phyloP scores from a whole-genome alignment of 768 basidiomycete species.

The Leccinellum luteum region DNA sequence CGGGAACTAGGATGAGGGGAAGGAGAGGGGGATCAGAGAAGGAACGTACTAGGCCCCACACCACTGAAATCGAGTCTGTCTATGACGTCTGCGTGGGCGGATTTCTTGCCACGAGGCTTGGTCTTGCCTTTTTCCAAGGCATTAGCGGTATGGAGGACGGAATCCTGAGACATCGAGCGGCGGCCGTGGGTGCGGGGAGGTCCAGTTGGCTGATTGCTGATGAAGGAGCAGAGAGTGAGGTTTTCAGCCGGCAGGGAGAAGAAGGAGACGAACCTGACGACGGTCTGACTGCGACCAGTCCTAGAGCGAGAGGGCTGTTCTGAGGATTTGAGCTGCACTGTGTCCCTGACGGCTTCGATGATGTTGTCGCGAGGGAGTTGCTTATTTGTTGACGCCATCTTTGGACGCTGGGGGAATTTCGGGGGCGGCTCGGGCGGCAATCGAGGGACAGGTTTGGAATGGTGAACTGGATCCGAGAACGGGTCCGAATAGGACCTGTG shows the following conservation, averaged over 20 bases:
- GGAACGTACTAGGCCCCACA: constrained; percentile 73
- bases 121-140: constrained; percentile 44
- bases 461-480: constrained; percentile 42
- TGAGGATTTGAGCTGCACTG: constrained; percentile 52
- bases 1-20: constrained; percentile 3
- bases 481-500: constrained; percentile 52
- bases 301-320: constrained; percentile 45
- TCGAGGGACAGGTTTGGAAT: constrained; percentile 38
- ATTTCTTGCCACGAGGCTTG: constrained; percentile 63
- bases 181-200: constrained; percentile 32
- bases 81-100: constrained; percentile 84
- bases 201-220: constrained; percentile 23
- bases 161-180: constrained; percentile 52
- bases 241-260: neutral
- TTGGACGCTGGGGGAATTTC: constrained; percentile 27
- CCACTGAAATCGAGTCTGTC: constrained; percentile 86
- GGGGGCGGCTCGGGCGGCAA: constrained; percentile 37
- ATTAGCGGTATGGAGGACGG: constrained; percentile 37
- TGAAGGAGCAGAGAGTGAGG: constrained; percentile 19
- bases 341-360: constrained; percentile 65
- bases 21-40: neutral
- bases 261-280: constrained; percentile 27
- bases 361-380: constrained; percentile 41
- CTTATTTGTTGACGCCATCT: constrained; percentile 29
- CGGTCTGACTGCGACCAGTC: constrained; percentile 58